Evolutionary conservation across 108 stramenopile species (phyloP).

Genomic region (Cyclotella choctawhatcheeana): DNA sequence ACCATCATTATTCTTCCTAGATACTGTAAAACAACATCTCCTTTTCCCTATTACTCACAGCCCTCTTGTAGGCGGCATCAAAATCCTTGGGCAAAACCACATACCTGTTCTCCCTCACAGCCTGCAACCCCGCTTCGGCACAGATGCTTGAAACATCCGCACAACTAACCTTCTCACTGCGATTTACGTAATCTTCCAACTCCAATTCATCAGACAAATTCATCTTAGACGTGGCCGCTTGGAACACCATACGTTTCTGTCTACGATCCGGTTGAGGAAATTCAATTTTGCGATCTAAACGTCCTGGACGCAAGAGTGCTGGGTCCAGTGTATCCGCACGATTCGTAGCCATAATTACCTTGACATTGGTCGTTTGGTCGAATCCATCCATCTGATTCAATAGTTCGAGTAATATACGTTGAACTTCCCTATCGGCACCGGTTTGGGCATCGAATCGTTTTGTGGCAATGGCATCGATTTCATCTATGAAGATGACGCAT

Average conservation of each 20-base stretch:
- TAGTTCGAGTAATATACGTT: constrained; percentile 98
- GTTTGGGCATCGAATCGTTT: constrained; percentile 99
- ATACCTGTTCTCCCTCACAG: constrained; percentile 98
- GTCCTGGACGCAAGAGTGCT: constrained; percentile 97
- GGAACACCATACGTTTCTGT: constrained; percentile 99
- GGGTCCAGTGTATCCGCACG: constrained; percentile 99
- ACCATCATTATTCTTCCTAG: no score
- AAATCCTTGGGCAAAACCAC: constrained; percentile 98
- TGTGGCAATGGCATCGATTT: constrained; percentile 99
- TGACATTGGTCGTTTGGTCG: constrained; percentile 99
- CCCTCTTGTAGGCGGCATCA: constrained; percentile 99
- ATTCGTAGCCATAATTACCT: constrained; percentile 99
- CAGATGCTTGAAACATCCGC: constrained; percentile 98
- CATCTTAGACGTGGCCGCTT: constrained; percentile 98
- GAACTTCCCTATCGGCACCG: constrained; percentile 99
- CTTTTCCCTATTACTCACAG: constrained; percentile 96
- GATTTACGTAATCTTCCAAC: constrained; percentile 98
- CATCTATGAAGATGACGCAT: constrained; percentile 98
- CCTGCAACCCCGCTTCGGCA: constrained; percentile 97
- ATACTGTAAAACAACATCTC: constrained; percentile 96
- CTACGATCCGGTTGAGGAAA: constrained; percentile 98
- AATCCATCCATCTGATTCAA: constrained; percentile 99
- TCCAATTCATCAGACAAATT: constrained; percentile 97
- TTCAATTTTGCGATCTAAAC: constrained; percentile 99
- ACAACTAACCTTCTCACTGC: constrained; percentile 95